phyloP scores from a whole-genome alignment of 2,329 filamentous ascomycete species.

The Madurella fahalii region DNA sequence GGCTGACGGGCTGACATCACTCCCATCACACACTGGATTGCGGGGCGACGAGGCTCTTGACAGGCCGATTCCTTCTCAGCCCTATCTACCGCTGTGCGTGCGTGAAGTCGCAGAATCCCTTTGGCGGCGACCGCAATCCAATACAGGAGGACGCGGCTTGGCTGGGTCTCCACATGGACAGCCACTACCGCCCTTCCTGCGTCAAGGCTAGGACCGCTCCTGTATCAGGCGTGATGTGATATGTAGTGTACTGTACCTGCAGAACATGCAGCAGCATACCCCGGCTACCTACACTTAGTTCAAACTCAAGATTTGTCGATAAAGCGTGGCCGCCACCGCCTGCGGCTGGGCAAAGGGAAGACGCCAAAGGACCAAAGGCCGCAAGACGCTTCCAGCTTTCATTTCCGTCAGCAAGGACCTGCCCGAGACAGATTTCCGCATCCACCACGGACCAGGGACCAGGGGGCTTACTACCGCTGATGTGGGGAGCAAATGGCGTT shows the following conservation, averaged over 20 bases:
- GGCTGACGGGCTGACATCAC: not conserved
- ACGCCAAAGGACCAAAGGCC: too few relatives aligned
- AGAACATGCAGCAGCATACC: too few relatives aligned
- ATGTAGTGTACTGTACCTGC: too few relatives aligned
- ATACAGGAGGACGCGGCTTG: not conserved
- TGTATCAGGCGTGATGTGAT: not conserved
- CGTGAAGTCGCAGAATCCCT: not conserved
- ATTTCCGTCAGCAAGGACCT: too few relatives aligned
- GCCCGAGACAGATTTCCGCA: not conserved
- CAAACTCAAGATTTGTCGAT: not conserved
- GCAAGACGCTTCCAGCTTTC: too few relatives aligned
- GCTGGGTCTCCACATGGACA: constrained; percentile 1
- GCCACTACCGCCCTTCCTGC: constrained; percentile 4
- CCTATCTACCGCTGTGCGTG: not conserved
- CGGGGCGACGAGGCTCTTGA: not conserved
- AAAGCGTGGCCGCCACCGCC: too few relatives aligned
- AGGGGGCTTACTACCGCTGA: not conserved
- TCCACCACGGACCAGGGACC: constrained; percentile 2
- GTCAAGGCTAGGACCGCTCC: constrained; percentile 12
- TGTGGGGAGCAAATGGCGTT: constrained; percentile 8
- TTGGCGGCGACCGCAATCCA: too few relatives aligned
- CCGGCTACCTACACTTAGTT: not conserved
- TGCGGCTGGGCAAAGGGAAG: too few relatives aligned
- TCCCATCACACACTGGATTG: not conserved
- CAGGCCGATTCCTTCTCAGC: constrained; percentile 2